These are phyloP conservation scores for Debaryomycetaceae sp. DNA, from an alignment of 1,139 yeast genomes.

Conservation along the genomic window DNA sequence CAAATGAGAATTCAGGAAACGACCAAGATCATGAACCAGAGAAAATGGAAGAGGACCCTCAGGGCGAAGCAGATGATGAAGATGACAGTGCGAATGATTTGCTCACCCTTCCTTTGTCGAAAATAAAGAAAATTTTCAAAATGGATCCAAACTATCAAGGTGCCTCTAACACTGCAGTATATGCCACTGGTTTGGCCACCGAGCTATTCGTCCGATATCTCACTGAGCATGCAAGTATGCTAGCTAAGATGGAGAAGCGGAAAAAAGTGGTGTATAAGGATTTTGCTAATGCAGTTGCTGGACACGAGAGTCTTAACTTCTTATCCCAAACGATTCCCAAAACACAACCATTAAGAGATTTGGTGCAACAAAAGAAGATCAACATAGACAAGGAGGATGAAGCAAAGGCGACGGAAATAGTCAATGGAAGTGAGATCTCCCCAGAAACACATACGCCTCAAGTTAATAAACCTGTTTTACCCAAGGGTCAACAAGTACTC, in stretches of 20 bases:
- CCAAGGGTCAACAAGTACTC: slow-evolving; percentile 40
- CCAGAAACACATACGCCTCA: slow-evolving; percentile 4
- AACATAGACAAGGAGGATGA: slow-evolving; percentile 19
- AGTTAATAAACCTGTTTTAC: slow-evolving; percentile 11
- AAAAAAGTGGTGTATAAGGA: slow-evolving; percentile 74
- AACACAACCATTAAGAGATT: slow-evolving; percentile 50
- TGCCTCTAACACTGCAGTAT: slow-evolving; percentile 76
- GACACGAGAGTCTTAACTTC: slow-evolving; percentile 66
- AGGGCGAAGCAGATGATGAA: slow-evolving; percentile 18
- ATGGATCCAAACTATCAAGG: slow-evolving; percentile 80
- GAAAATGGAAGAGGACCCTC: slow-evolving; percentile 8
- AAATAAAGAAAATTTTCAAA: slow-evolving; percentile 79
- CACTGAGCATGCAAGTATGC: slow-evolving; percentile 73
- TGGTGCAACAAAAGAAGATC: slow-evolving; percentile 47
- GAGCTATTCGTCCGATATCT: slow-evolving; percentile 79
- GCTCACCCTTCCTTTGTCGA: slow-evolving; percentile 64
- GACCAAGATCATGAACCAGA: slow-evolving; percentile 5
- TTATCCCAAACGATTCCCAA: slow-evolving; percentile 68
- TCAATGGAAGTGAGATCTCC: slow-evolving; percentile 8
- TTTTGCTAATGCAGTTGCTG: slow-evolving; percentile 66
- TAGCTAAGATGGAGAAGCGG: slow-evolving; percentile 66
- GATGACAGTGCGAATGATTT: slow-evolving; percentile 19
- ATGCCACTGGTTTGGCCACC: slow-evolving; percentile 82
- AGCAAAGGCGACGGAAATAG: background rate
- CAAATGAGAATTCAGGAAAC: slow-evolving; percentile 2